Conservation (phyloP, 2,329 filamentous ascomycete genomes). For the Corynespora cassiicola region DNA sequence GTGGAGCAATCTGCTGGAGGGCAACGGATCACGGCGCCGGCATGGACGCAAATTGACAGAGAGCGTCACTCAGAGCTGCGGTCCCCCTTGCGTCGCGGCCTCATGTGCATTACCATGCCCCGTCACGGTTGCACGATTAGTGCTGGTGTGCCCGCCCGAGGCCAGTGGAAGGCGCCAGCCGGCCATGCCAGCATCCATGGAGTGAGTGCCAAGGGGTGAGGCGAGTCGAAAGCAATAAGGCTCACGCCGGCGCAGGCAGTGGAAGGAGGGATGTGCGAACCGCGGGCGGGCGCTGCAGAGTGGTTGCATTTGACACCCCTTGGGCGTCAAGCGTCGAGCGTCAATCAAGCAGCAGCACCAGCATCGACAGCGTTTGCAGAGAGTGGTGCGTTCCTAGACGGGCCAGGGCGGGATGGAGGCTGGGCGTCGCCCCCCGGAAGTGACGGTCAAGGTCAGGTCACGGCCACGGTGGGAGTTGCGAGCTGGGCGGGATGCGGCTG, state of each 20-base stretch:
- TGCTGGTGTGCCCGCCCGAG: conserved; percentile 29
- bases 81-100: conserved; percentile 34
- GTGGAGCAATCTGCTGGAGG: conserved; percentile 9
- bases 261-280: conserved; percentile 22
- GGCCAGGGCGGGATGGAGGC: conserved; percentile 21
- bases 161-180: conserved; percentile 22
- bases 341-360: no score
- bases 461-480: conserved; percentile 6
- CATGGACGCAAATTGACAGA: conserved; percentile 26
- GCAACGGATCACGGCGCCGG: conserved; percentile 30
- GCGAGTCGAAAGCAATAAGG: conserved; percentile 37
- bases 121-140: conserved; percentile 41
- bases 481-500: conserved; percentile 23
- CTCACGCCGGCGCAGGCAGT: conserved; percentile 21
- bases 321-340: conserved; percentile 18
- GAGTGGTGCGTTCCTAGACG: conserved; percentile 14
- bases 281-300: conserved; percentile 14
- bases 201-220: conserved; percentile 27
- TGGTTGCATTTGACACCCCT: conserved; percentile 19
- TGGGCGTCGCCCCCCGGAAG: conserved; percentile 20
- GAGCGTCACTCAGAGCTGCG: conserved; percentile 27
- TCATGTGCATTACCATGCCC: conserved; percentile 21
- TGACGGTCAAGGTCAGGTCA: no score
- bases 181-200: conserved; percentile 15
- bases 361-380: conserved; percentile 22